These are phyloP conservation scores for Irpex lacteus DNA, from an alignment of 1,284 basidiomycete species.

Conservation along the genomic window DNA sequence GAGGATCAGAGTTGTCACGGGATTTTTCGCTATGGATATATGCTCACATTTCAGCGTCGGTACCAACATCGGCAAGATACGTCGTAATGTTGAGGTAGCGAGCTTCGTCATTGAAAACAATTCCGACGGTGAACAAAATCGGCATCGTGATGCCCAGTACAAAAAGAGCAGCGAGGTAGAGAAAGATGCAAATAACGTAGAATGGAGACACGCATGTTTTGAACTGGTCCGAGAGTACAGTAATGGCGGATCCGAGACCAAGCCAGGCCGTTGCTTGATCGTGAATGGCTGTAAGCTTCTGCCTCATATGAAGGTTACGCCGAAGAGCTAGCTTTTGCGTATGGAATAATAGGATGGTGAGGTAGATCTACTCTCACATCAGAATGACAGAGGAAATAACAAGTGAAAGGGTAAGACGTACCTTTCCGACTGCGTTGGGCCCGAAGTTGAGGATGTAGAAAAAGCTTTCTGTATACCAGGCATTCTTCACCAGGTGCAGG, in stretches of 20 bases:
- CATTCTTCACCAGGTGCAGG: not conserved
- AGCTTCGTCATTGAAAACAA: not conserved
- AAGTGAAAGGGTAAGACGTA: not conserved
- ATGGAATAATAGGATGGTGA: conserved; percentile 6
- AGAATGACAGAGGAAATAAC: not conserved
- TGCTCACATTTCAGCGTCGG: not conserved
- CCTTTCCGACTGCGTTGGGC: not conserved
- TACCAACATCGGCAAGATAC: not conserved
- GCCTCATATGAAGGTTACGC: conserved; percentile 9
- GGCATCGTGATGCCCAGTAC: not conserved
- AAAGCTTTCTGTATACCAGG: not conserved
- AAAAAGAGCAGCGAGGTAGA: conserved; percentile 2
- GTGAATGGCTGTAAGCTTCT: conserved; percentile 13
- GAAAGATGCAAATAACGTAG: conserved; percentile 3
- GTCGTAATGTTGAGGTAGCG: not conserved
- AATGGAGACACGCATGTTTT: not conserved
- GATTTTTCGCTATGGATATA: not conserved
- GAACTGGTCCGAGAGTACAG: not conserved
- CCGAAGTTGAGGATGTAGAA: not conserved
- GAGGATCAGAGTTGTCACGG: not conserved
- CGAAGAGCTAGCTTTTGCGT: conserved; percentile 12
- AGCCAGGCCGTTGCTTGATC: conserved; percentile 13
- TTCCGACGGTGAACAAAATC: not conserved
- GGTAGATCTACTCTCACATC: conserved; percentile 4
- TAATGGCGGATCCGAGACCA: conserved; percentile 4